Evolutionary conservation across 106 monocot species (phyloP), one percentile per base, ranked within the genome.

Genomic region (Dendrobium chrysotoxum): DNA sequence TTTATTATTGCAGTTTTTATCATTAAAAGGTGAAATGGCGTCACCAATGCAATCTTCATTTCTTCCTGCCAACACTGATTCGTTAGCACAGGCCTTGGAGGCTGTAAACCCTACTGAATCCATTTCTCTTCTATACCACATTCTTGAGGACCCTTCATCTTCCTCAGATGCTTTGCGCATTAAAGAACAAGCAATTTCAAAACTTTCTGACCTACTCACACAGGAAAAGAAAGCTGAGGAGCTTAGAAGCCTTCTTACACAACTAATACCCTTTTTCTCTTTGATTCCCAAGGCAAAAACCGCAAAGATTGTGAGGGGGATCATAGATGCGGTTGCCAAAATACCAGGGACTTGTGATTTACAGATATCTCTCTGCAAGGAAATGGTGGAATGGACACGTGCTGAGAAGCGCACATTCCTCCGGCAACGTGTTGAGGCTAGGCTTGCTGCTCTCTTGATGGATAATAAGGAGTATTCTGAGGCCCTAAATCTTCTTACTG

Each of bases 351-450:
- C 95, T 38, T 89, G 91, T 13, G 82, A 91, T 28, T 87, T 92
- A 38, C 93, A 93, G 61, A 93, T 93, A 25, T 92, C 92, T n/a
- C 88, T 96, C 3, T 93, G 96, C 86, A 91, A 83, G 78, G 93
- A 93, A 66, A 92, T 93, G 90, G 92, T 96, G 6, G 90, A 92
- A 66, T 96, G 93, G 93, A 96, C 91, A 20, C 90, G 91, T 70
- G 77, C 90, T 4, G 93, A 96, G 87, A 93, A 93, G 81, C 92
- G 96, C 0, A 97, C 94, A 23, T 97, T 97, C 78, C 90, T 97
- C 30, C 82, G 97, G 17, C 94, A 94, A 40, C 88, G 97, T 3
- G 97, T 97, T 15, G 97, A 97, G 75, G 97, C 92, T 6, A 85
- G 92, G 71, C 90, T 97, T 40, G 97, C 92, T 0, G 90, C 94